Evolutionary conservation across 257 asterid genomes (phyloP).

Genomic region (Echium plantagineum): DNA sequence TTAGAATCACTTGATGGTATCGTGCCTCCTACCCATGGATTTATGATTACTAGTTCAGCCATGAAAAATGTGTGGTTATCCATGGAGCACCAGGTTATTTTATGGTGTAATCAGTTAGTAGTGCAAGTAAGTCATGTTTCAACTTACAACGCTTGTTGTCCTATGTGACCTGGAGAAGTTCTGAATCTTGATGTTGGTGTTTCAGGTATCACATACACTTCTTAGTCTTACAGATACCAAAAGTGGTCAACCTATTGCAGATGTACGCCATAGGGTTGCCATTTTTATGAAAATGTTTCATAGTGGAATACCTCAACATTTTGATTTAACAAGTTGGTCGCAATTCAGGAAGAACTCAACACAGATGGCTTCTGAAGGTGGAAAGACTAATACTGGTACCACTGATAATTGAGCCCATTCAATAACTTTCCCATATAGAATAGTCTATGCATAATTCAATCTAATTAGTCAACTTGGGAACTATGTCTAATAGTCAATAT

Average conservation of each 20-base stretch:
- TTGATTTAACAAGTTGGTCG: slow-evolving; percentile 33
- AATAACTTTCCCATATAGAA: background rate
- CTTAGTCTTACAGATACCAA: slow-evolving; percentile 69
- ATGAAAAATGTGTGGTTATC: slow-evolving; percentile 93
- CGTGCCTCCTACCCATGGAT: slow-evolving; percentile 90
- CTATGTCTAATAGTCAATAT: background rate
- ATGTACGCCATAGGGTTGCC: slow-evolving; percentile 59
- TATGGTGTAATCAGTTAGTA: slow-evolving; percentile 80
- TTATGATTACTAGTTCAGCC: slow-evolving; percentile 74
- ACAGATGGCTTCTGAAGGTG: slow-evolving; percentile 24
- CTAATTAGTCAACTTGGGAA: background rate
- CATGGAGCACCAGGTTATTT: slow-evolving; percentile 97
- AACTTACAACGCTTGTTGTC: slow-evolving; percentile 11
- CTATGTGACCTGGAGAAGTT: slow-evolving; percentile 6
- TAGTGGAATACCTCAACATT: slow-evolving; percentile 72
- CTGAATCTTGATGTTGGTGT: slow-evolving; percentile 21
- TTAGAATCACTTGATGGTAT: slow-evolving; percentile 85
- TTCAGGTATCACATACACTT: slow-evolving; percentile 94
- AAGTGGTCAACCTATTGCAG: slow-evolving; percentile 59
- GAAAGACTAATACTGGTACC: slow-evolving; percentile 44
- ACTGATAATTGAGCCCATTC: slow-evolving; percentile 1
- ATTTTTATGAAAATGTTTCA: slow-evolving; percentile 77
- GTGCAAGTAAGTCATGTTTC: slow-evolving; percentile 56
- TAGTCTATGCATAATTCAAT: too few species aligned
- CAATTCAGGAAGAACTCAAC: slow-evolving; percentile 25